A percentile compares a stretch with the other conserved stretches of the same genome.
phyloP scores from a whole-genome alignment of 2,329 filamentous ascomycete genomes.

The Aspergillus uvarum region DNA sequence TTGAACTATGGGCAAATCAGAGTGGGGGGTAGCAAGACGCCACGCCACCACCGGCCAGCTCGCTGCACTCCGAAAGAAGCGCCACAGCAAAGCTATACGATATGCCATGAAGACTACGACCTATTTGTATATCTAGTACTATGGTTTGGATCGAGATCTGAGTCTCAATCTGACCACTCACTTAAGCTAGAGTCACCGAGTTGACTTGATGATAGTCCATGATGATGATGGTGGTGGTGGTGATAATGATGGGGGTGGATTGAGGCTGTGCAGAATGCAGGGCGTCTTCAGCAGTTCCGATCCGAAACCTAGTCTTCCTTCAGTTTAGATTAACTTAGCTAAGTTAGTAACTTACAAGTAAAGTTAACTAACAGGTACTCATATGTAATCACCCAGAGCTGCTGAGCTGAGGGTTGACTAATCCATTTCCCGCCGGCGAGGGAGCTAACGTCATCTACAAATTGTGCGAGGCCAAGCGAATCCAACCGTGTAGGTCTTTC shows the following conservation, averaged over 20 bases:
- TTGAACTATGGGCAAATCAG: background rate
- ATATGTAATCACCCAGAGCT: no score
- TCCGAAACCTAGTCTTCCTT: background rate
- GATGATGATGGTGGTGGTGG: background rate
- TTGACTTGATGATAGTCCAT: slow-evolving; percentile 16
- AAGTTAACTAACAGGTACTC: no score
- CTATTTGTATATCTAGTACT: no score
- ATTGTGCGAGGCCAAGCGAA: slow-evolving; percentile 10
- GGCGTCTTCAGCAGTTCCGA: slow-evolving; percentile 1
- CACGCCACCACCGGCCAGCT: background rate
- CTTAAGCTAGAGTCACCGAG: background rate
- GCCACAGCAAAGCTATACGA: background rate
- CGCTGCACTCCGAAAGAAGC: background rate
- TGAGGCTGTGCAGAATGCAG: slow-evolving; percentile 4
- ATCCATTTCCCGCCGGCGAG: no score
- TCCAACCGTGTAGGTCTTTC: slow-evolving; percentile 2
- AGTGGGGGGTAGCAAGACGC: background rate
- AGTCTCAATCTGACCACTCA: background rate
- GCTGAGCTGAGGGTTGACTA: no score
- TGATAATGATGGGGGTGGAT: background rate
- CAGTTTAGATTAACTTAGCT: no score
- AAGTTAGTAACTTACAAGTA: background rate
- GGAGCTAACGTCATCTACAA: background rate
- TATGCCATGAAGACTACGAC: no score
- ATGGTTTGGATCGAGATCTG: no score